phyloP scores from a whole-genome alignment of 352 stramenopile species.

The Globisporangium cederbergense region DNA sequence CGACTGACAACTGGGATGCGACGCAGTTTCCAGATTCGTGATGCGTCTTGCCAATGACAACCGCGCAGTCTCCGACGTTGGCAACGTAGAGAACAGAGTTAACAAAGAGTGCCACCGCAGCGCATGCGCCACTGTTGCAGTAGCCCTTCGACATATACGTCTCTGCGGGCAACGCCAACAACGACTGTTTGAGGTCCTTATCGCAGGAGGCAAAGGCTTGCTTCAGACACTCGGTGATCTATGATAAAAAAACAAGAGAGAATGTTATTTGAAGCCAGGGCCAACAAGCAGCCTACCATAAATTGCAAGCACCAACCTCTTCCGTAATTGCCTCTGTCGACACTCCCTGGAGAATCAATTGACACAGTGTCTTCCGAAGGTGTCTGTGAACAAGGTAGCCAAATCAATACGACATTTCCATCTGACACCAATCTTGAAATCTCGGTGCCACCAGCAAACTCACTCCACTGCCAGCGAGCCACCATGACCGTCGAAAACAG shows the following conservation, averaged over 20 bases:
- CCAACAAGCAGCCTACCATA: background rate
- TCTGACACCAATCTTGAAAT: background rate
- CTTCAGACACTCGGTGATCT: slow-evolving; percentile 25
- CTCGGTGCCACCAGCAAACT: slow-evolving; percentile 3
- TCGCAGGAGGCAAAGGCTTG: slow-evolving; percentile 51
- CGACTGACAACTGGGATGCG: slow-evolving; percentile 38
- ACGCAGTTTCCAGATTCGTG: slow-evolving; percentile 27
- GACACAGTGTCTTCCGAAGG: slow-evolving; percentile 33
- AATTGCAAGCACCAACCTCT: slow-evolving; percentile 18
- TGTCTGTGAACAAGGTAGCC: slow-evolving; percentile 19
- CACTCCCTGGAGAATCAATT: slow-evolving; percentile 30
- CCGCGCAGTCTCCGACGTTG: slow-evolving; percentile 91
- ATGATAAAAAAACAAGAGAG: background rate
- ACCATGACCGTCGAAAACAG: slow-evolving; percentile 69
- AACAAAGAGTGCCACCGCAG: slow-evolving; percentile 59
- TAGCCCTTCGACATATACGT: slow-evolving; percentile 58
- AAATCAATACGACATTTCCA: background rate
- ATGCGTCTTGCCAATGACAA: slow-evolving; percentile 74
- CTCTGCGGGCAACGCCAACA: slow-evolving; percentile 37
- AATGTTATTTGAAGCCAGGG: background rate
- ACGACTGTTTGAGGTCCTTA: slow-evolving; percentile 48
- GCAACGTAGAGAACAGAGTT: slow-evolving; percentile 76
- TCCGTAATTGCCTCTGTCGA: slow-evolving; percentile 26
- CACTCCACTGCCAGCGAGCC: slow-evolving; percentile 66
- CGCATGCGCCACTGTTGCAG: slow-evolving; percentile 69